These are phyloP conservation scores for Rhizopus sp. DNA, from an alignment of 371 early-diverging fungal genomes.

Conservation along the genomic window DNA sequence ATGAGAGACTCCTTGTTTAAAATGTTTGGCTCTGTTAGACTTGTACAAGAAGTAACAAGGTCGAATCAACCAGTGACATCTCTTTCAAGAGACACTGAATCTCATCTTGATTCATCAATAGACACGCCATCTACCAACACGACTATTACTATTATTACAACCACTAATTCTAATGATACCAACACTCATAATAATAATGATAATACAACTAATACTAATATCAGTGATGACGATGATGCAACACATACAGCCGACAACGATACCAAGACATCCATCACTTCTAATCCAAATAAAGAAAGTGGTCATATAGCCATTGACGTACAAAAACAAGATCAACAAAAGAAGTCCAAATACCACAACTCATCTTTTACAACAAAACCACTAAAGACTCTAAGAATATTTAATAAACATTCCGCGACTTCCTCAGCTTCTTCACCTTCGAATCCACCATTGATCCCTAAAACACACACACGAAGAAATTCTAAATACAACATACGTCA, in stretches of 20 bases:
- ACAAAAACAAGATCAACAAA: slow-evolving; percentile 13
- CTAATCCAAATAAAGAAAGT: background rate
- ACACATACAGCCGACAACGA: slow-evolving; percentile 19
- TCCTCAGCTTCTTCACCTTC: background rate
- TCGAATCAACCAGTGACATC: slow-evolving; percentile 20
- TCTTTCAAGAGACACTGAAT: background rate
- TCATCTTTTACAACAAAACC: background rate
- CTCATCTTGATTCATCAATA: slow-evolving; percentile 1
- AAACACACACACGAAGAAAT: slow-evolving; percentile 27
- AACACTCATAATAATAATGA: background rate
- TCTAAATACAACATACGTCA: slow-evolving; percentile 32
- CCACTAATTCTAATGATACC: background rate
- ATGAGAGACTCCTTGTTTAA: slow-evolving; percentile 40
- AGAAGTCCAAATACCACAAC: too few species aligned
- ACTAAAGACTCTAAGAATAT: background rate
- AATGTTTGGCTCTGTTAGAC: slow-evolving; percentile 48
- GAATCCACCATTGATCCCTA: slow-evolving; percentile 1
- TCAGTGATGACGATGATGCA: slow-evolving; percentile 38
- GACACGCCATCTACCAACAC: background rate
- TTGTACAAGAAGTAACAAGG: slow-evolving; percentile 55
- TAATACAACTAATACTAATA: slow-evolving; percentile 25
- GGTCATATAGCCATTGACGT: background rate
- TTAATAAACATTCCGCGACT: background rate
- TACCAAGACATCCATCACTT: background rate
- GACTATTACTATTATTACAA: background rate